Percentiles rank a stretch among this genome's conserved stretches.
Evolutionary conservation across 1,284 basidiomycete genomes (phyloP).

Genomic region (Uromyces viciae-fabae): DNA sequence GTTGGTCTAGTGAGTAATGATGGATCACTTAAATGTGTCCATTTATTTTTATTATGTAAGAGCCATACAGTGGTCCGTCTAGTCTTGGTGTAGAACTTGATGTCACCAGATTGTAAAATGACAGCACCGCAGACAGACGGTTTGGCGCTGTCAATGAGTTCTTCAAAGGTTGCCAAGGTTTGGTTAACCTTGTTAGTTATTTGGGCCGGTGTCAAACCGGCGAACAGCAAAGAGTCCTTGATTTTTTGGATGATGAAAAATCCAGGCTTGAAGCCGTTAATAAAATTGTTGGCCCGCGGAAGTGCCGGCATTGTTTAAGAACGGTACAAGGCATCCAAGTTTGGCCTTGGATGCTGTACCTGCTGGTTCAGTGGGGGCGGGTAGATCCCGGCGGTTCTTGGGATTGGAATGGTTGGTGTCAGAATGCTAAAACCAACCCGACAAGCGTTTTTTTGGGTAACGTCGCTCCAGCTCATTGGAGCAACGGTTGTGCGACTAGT

Average conservation of each 20-base stretch:
- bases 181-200: not conserved
- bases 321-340: no score
- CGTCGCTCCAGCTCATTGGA: no score
- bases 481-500: no score
- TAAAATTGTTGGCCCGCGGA: no score
- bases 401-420: no score
- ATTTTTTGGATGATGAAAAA: constrained; percentile 2
- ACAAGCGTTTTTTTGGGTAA: no score
- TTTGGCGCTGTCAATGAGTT: not conserved
- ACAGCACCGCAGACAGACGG: not conserved
- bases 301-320: no score
- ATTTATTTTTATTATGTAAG: not conserved
- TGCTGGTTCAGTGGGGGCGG: no score
- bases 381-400: no score
- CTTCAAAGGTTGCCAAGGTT: not conserved
- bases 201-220: not conserved
- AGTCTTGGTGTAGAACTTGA: not conserved
- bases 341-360: no score
- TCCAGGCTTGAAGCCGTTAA: not conserved
- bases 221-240: not conserved
- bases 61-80: not conserved
- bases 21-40: not conserved
- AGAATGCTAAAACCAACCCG: no score
- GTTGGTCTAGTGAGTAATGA: not conserved
- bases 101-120: not conserved